A percentile compares a stretch with the other conserved stretches of the same genome.
These are phyloP conservation scores for Macrolepiota dolichaula DNA, from an alignment of 768 basidiomycete genomes.

Conservation along the genomic window DNA sequence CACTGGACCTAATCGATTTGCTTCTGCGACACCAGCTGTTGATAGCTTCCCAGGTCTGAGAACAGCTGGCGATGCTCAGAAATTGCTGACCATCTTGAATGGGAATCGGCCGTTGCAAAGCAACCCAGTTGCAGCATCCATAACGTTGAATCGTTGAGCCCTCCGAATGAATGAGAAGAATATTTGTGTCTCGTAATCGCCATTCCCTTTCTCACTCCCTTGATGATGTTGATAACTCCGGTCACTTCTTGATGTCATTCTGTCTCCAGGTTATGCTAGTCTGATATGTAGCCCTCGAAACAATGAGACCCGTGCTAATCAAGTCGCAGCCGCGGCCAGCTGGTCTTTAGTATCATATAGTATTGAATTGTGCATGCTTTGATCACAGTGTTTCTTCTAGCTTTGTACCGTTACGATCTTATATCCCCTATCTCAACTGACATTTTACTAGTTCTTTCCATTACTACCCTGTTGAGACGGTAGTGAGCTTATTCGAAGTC, in stretches of 20 bases:
- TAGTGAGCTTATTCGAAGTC: neutral
- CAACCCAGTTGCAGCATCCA: neutral
- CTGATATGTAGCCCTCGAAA: neutral
- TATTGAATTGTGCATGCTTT: conserved; percentile 13
- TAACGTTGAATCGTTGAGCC: neutral
- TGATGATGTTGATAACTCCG: neutral
- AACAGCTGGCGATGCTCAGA: conserved; percentile 11
- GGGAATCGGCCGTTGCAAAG: conserved; percentile 15
- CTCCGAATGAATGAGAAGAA: conserved; percentile 8
- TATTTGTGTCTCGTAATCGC: neutral
- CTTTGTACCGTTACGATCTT: conserved; percentile 17
- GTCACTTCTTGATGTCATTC: neutral
- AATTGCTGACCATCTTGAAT: conserved; percentile 28
- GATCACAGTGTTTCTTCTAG: conserved; percentile 17
- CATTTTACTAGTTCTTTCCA: conserved; percentile 3
- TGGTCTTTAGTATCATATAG: conserved; percentile 1
- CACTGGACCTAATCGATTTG: conserved; percentile 1
- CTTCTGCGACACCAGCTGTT: conserved; percentile 5
- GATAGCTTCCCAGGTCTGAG: conserved; percentile 4
- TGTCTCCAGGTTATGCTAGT: neutral
- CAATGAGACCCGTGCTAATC: neutral
- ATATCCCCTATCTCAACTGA: conserved; percentile 9
- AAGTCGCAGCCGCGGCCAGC: neutral
- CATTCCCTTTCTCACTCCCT: neutral
- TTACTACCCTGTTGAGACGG: neutral